Evolutionary conservation across 768 basidiomycete species (phyloP), one percentile per base, ranked within the genome.

Genomic region (Albatrellus ellisii): DNA sequence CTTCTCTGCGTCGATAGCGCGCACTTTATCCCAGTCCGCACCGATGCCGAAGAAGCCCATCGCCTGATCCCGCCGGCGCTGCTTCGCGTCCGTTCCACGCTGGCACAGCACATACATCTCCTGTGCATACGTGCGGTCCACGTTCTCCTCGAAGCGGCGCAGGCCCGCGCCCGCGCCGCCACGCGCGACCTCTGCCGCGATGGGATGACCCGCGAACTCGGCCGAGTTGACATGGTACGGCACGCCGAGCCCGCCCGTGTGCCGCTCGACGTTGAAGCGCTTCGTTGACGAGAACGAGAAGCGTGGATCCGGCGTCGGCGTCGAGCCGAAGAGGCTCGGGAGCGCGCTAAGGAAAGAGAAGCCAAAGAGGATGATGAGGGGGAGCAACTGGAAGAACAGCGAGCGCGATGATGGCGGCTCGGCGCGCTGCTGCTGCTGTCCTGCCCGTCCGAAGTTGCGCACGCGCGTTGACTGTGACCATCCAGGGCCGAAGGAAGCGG

Each of bases 11-110:
- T 83, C 72, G 40, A 95, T 81, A 50, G 62, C 59, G 57, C 69
- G 67, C 45, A 98, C 82, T 61, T 87, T 86, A 25, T 89, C 81
- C 84, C 86, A 89, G 56, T 98, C 85, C 9, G 89, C 85, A 24
- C 90, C 87, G 41, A 95, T 65, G 4, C 92, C 94, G 58, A 97
- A 91, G 47, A 95, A 59, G 4, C 94, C 94, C 28, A 85, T 60
- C 52, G 89, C 81, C 7, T 72, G 68, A 40, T 91, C 81, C 55
- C 80, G 79, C 46, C 67, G 62, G 46, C 78, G 76, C 53, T 83
- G 70, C 56, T 78, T 80, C 44, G 65, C 57, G 50, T 88, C 79
- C 37, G 75, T 45, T 32, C 77, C 80, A 5, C 68, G 66, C 50
- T 81, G 77, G 59, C 94, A 98, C 52, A 76, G 67, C 25, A 66